Base-by-base conservation (phyloP, 129 eudicot genomes). In the Helianthus tuberosus region DNA sequence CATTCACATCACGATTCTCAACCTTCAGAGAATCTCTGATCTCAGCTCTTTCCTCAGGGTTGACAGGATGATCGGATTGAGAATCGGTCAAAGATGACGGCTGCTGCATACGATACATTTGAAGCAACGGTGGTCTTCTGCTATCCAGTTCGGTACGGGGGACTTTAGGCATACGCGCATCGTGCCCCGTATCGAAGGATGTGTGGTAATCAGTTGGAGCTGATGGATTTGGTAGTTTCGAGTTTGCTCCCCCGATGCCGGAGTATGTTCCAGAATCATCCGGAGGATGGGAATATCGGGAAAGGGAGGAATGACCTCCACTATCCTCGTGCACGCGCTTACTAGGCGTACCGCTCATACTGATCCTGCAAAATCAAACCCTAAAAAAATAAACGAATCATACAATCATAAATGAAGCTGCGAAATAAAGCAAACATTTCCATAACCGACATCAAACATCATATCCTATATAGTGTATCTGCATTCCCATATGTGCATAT, bases 301-400 rank as follows among this genome's bases (percentile, higher is more conserved):
- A 76, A 50, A 72, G 68, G 49, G 97, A 86, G 29, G 91, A 71
- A 79, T 91, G 94, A 69, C 91, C 84, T 76, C 90, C 97, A 52
- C 80, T 83, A 38, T 91, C 96, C 64, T 91, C 96, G 51, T 86
- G 96, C 64, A 68, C 50, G 81, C 95, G 86, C 74, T 87, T 91
- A 71, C 80, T 88, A 17, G 97, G 96, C 14, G 97, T 84, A 67
- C 79, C 75, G 81, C 96, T 91, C 97, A 91, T 91, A 32, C 27
- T 86, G 50, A 50, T 68, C 32, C 79, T 72, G 74, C 83, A 79
- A 53, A 71, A 72, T 46, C 73, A 55, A 73, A 27, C 10, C 14
- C 58, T 62, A 50, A 49, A 47, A 20, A 44, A 54, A 53, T 38
- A 1, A 43, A 43, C 47, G 8, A 43, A 43, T 43, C 47, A 43